phyloP scores from a whole-genome alignment of 148 eudicot species.

The Amaranthus palmeri region DNA sequence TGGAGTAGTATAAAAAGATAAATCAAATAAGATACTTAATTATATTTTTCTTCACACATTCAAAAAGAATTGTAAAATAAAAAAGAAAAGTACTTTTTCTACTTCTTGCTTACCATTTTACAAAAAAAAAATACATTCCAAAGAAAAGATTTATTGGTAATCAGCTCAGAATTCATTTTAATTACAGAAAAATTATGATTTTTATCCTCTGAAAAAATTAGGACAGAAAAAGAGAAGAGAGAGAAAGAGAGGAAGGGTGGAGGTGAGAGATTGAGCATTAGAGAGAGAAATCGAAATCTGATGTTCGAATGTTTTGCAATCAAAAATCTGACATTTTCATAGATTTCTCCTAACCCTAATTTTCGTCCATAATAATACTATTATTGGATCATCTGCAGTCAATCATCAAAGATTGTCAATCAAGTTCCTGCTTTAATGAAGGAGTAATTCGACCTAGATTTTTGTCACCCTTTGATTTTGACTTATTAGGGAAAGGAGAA shows the following conservation, averaged over 20 bases:
- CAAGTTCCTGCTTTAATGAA: slow-evolving; percentile 9
- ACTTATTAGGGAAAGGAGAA: slow-evolving; percentile 8
- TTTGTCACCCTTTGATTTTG: slow-evolving; percentile 19
- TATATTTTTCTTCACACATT: neutral
- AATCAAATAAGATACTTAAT: too few species aligned
- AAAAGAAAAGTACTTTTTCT: neutral
- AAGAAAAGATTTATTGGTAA: too few species aligned
- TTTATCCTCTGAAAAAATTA: slow-evolving; percentile 30
- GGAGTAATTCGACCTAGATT: slow-evolving; percentile 20
- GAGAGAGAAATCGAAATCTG: slow-evolving; percentile 34
- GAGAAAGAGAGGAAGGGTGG: slow-evolving; percentile 9
- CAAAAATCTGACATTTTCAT: slow-evolving; percentile 30
- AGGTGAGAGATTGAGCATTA: neutral
- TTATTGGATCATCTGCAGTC: slow-evolving; percentile 22
- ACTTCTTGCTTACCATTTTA: too few species aligned
- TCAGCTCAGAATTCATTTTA: neutral
- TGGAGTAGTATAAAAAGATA: too few species aligned
- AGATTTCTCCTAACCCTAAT: slow-evolving; percentile 6
- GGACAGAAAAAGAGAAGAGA: slow-evolving; percentile 19
- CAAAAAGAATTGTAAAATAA: neutral
- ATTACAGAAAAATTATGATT: slow-evolving; percentile 26
- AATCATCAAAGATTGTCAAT: neutral
- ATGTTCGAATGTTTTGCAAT: slow-evolving; percentile 33
- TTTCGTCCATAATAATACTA: neutral
- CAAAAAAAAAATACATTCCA: too few species aligned